Percentiles rank a stretch among this genome's conserved stretches.
These are phyloP conservation scores for Aspergillus brunneoviolaceus DNA, from an alignment of 2,329 filamentous ascomycete genomes.

Conservation along the genomic window DNA sequence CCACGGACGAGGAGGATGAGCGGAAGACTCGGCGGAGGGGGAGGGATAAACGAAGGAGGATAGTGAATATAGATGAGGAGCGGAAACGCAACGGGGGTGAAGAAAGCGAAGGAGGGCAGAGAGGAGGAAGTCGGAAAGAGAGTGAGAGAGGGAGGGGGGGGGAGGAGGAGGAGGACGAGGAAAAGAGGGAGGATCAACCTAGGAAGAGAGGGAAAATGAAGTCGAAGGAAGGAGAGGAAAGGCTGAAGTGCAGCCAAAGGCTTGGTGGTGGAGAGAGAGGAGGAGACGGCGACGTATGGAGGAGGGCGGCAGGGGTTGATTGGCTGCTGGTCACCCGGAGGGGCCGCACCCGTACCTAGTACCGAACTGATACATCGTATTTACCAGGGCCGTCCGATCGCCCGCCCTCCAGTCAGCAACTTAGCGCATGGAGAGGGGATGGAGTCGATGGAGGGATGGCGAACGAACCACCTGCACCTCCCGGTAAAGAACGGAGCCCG, in stretches of 20 bases:
- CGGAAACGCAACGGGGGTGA: neutral
- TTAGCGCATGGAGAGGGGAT: neutral
- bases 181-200: constrained; percentile 18
- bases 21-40: constrained; percentile 9
- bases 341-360: constrained; percentile 3
- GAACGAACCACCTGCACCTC: constrained; percentile 8
- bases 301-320: constrained; percentile 15
- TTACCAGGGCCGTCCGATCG: constrained; percentile 15
- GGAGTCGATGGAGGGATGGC: neutral
- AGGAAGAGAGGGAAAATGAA: constrained; percentile 19
- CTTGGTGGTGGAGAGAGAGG: constrained; percentile 12
- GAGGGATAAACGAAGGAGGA: constrained; percentile 11
- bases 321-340: constrained; percentile 4
- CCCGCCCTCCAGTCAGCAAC: constrained; percentile 12
- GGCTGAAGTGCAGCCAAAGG: constrained; percentile 16
- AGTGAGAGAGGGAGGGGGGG: constrained; percentile 11
- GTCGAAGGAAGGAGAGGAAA: constrained; percentile 20
- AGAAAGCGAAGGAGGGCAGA: constrained; percentile 9
- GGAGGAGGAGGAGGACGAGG: constrained; percentile 13
- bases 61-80: neutral
- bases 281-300: constrained; percentile 16
- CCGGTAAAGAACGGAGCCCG: constrained; percentile 8
- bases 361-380: constrained; percentile 12
- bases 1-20: constrained; percentile 18
- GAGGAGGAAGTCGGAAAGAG: constrained; percentile 15